phyloP scores from a whole-genome alignment of 441 rosid genomes.

The Hura crepitans region DNA sequence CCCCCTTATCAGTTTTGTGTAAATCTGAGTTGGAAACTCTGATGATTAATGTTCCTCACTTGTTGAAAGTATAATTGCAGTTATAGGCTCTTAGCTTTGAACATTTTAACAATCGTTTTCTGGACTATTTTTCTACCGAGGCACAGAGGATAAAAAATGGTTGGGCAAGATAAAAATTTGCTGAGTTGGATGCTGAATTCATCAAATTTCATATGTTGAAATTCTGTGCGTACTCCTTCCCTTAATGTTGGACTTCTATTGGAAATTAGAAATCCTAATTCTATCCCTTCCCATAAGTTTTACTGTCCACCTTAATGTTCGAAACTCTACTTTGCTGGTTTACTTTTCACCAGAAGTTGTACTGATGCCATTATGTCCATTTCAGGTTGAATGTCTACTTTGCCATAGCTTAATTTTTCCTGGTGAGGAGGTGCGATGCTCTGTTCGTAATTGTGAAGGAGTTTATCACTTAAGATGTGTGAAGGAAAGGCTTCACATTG shows the following conservation, averaged over 20 bases:
- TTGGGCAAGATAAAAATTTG: background rate
- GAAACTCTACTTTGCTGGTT: background rate
- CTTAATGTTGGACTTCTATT: background rate
- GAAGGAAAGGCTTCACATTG: conserved; percentile 37
- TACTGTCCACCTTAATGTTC: background rate
- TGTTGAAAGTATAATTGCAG: background rate
- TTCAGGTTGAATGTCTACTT: conserved; percentile 63
- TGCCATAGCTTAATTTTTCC: conserved; percentile 53
- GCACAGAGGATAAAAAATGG: background rate
- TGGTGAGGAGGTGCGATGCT: conserved; percentile 60
- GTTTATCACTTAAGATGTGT: conserved; percentile 59
- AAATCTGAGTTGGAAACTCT: background rate
- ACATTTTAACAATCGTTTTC: too few species aligned
- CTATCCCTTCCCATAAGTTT: too few species aligned
- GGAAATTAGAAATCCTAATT: too few species aligned
- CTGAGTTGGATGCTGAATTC: background rate
- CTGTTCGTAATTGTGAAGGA: conserved; percentile 60
- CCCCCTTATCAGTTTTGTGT: background rate
- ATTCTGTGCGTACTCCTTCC: background rate
- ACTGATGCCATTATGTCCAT: conserved; percentile 14
- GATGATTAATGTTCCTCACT: background rate
- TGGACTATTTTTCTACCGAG: background rate
- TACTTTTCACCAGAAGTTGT: background rate
- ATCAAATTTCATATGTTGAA: background rate
- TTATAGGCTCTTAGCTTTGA: background rate